Evolutionary conservation across 2,329 filamentous ascomycete species (phyloP).

Genomic region (Pyrenochaeta sp.): DNA sequence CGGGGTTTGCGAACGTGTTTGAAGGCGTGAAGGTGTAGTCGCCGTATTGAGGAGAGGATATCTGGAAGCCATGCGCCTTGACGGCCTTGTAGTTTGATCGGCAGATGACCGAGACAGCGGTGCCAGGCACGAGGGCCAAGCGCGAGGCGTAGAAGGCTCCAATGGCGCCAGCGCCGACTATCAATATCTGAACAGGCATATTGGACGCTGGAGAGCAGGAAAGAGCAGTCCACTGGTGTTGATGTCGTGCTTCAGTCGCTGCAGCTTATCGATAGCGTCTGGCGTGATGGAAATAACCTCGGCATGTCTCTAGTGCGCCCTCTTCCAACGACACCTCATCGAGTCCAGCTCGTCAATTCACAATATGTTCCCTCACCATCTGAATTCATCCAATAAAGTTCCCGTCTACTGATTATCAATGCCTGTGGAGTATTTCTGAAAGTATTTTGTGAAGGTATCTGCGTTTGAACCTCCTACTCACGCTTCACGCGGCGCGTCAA

Average conservation of each 20-base stretch:
- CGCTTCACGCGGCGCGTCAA: no score
- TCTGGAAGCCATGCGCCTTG: slow-evolving; percentile 65
- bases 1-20: slow-evolving; percentile 67
- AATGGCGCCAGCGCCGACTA: slow-evolving; percentile 74
- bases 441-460: no score
- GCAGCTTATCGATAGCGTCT: slow-evolving; percentile 1
- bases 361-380: no score
- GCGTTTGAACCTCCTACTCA: no score
- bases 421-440: no score
- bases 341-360: no score
- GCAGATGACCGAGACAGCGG: slow-evolving; percentile 73
- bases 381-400: no score
- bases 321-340: neutral
- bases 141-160: slow-evolving; percentile 76
- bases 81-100: slow-evolving; percentile 76
- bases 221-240: neutral
- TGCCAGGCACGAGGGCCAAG: slow-evolving; percentile 64
- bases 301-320: neutral
- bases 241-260: slow-evolving; percentile 7
- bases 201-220: neutral
- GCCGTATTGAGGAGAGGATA: slow-evolving; percentile 72
- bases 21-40: slow-evolving; percentile 70
- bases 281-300: neutral
- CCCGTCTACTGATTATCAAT: no score
- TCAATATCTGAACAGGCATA: slow-evolving; percentile 63